Conservation (phyloP, 139 green algal genomes). For the Chlorella sp. region DNA sequence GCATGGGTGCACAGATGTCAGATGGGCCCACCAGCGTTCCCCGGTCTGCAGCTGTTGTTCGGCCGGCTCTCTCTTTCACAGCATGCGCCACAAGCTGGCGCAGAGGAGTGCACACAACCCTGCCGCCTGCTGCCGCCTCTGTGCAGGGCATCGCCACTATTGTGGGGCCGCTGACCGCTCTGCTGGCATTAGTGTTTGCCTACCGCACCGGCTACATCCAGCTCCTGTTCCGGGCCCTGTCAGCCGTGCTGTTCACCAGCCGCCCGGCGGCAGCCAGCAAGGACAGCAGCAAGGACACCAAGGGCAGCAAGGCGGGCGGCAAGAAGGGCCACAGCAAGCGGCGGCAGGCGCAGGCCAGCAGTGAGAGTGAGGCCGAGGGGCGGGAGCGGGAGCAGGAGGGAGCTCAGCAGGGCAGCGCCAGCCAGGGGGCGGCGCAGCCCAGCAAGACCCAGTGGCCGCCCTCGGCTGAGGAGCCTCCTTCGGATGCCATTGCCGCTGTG, state of each 20-base stretch:
- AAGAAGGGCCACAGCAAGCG: neutral
- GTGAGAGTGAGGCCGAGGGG: neutral
- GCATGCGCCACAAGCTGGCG: too few relatives aligned
- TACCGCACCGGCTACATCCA: neutral
- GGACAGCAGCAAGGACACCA: neutral
- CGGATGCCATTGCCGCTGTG: neutral
- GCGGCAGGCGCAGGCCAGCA: neutral
- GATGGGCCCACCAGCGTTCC: too few relatives aligned
- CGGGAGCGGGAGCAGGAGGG: neutral
- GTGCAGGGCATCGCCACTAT: constrained; percentile 19
- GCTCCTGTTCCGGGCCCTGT: neutral
- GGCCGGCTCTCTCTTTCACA: too few relatives aligned
- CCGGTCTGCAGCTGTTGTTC: too few relatives aligned
- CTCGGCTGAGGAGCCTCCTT: neutral
- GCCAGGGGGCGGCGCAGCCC: too few relatives aligned
- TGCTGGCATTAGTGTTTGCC: neutral
- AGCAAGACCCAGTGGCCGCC: too few relatives aligned
- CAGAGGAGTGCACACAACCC: neutral
- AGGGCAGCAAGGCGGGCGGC: neutral
- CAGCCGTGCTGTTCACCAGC: neutral
- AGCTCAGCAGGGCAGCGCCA: neutral
- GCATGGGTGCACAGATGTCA: too few relatives aligned
- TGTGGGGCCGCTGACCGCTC: neutral
- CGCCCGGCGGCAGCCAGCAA: neutral
- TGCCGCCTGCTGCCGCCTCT: neutral